Evolutionary conservation across 2,329 filamentous ascomycete species (phyloP), one percentile per base, ranked within the genome.

Genomic region (Paradendryphiella salina): DNA sequence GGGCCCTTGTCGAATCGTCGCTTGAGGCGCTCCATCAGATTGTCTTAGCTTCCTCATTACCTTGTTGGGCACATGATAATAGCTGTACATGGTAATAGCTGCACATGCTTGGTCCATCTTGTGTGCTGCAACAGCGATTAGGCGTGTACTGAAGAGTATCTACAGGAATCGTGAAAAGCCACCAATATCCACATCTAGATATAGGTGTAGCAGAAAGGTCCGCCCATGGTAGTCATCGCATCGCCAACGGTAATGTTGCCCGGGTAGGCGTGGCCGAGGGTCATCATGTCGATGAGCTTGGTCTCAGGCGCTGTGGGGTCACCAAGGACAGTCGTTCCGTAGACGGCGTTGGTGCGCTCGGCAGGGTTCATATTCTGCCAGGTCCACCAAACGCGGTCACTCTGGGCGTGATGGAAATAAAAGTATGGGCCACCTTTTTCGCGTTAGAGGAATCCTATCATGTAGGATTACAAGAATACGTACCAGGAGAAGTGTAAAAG

Each of bases 361-460:
- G 64, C 54, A 29, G 67, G 66, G 48, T 77, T 68, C 39, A 75
- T 57, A 49, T 75, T 77, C 61, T 80, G 77, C 78, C 78, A 80
- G 31, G 76, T 77, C 76, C 75, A 78, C 73, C 73, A 80, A 0
- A 73, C 62, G 5, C 76, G 72, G 54, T 80, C 78, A 35, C 80
- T 76, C 55, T 75, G 72, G 4, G 69, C 71, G 50, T 80, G 77
- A 57, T 80, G 77, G 41, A 76, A 68, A 63, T 67, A 80, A 63
- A 80, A 65, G 33, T 29, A 64, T n/a, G 50, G 53, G 39, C 60
- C 57, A 40, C 60, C 57, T 46, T 38, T 74, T 35, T 13, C 13
- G 15, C 18, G 71, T 42, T 79, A 76, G 11, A 63, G 2, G 29
- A 26, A 8, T 15, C 11, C 11, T n/a, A 23, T 39, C 18, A 8